A percentile compares a stretch with the other conserved stretches of the same genome.
Evolutionary conservation across 2,329 filamentous ascomycete species (phyloP).

Genomic region (Xylariaceae sp.): DNA sequence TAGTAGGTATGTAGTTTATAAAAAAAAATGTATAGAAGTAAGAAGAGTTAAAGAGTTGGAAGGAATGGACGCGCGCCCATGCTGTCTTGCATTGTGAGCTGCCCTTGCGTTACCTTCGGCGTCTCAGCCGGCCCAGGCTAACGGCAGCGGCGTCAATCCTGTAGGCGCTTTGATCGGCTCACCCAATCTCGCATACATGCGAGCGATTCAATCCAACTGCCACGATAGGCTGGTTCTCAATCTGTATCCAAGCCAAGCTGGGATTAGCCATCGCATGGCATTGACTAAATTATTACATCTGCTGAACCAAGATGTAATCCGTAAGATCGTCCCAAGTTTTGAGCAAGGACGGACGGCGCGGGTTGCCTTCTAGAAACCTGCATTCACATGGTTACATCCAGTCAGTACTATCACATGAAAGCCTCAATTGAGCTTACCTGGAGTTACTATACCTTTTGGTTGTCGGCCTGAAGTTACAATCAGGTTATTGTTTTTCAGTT

Average conservation of each 20-base stretch:
- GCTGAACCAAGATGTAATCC: too few species aligned
- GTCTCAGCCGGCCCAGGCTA: too few species aligned
- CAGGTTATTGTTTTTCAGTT: neutral
- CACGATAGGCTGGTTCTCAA: neutral
- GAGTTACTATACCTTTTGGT: neutral
- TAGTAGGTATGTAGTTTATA: neutral
- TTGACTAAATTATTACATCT: too few species aligned
- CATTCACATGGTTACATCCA: too few species aligned
- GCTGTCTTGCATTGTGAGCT: neutral
- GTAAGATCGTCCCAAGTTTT: too few species aligned
- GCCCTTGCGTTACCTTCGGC: neutral
- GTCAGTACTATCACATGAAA: neutral
- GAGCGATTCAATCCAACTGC: neutral
- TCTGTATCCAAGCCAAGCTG: neutral
- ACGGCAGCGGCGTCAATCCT: too few species aligned
- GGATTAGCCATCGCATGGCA: too few species aligned
- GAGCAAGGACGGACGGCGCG: too few species aligned
- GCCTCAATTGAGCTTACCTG: neutral
- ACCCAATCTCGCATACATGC: too few species aligned
- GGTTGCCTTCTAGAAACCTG: too few species aligned
- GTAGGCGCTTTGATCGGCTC: too few species aligned
- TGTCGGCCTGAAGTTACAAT: neutral
- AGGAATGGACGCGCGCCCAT: neutral
- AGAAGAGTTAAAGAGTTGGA: neutral
- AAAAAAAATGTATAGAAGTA: neutral